Evolutionary conservation across 371 early-diverging fungal species (phyloP).

Genomic region (Rhizopus delemar): DNA sequence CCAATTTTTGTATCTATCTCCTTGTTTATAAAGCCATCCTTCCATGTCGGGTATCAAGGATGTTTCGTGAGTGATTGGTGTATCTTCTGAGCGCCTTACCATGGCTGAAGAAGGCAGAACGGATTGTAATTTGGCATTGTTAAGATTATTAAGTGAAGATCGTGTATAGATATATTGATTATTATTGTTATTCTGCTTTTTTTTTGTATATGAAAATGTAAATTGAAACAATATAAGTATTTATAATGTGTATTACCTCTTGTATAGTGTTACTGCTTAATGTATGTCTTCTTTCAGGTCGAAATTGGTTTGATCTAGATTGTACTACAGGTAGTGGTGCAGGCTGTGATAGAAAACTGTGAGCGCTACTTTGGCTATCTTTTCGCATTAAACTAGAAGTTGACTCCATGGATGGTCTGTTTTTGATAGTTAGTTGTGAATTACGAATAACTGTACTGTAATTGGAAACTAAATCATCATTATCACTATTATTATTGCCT

Average conservation of each 20-base stretch:
- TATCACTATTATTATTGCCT: slow-evolving; percentile 1
- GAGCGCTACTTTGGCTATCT: neutral
- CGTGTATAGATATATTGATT: slow-evolving; percentile 21
- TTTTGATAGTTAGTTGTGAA: slow-evolving; percentile 6
- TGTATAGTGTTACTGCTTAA: slow-evolving; percentile 8
- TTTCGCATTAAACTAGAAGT: neutral
- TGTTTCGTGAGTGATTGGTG: slow-evolving; percentile 1
- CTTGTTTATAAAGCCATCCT: slow-evolving; percentile 67
- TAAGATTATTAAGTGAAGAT: slow-evolving; percentile 9
- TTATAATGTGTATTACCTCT: slow-evolving; percentile 7
- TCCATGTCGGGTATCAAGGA: slow-evolving; percentile 50
- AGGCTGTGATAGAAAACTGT: neutral
- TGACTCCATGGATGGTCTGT: neutral
- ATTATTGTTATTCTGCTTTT: neutral
- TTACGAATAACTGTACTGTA: slow-evolving; percentile 33
- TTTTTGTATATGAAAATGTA: neutral
- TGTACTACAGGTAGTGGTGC: neutral
- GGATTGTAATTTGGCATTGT: slow-evolving; percentile 14
- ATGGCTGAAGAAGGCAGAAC: slow-evolving; percentile 15
- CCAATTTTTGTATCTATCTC: slow-evolving; percentile 65
- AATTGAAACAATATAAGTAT: neutral
- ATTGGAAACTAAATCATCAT: slow-evolving; percentile 39
- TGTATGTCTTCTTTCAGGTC: slow-evolving; percentile 2
- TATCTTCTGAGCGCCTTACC: slow-evolving; percentile 19
- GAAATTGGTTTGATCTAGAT: neutral